Conservation (phyloP, 306 rosid genomes). For the Vicia faba region DNA sequence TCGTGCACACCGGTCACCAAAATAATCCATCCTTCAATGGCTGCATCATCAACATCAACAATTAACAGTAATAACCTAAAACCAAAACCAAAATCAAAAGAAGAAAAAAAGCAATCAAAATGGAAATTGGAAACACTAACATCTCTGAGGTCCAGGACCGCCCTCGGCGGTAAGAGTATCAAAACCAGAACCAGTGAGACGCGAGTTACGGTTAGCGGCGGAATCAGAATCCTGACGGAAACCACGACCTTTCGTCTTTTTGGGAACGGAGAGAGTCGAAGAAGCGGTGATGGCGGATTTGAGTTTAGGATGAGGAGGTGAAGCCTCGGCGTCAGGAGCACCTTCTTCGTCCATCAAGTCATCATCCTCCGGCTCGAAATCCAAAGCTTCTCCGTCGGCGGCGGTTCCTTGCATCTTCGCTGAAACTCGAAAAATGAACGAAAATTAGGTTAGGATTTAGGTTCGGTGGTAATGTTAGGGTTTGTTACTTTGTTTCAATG, state of each 20-base stretch:
- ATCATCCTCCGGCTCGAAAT: constrained; percentile 97
- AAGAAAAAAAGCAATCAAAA: background rate
- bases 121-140: constrained; percentile 41
- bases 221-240: constrained; percentile 80
- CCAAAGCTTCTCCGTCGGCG: constrained; percentile 93
- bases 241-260: constrained; percentile 94
- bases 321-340: constrained; percentile 71
- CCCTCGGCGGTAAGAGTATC: constrained; percentile 77
- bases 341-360: constrained; percentile 99
- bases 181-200: constrained; percentile 74
- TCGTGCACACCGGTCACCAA: constrained; percentile 95
- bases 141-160: constrained; percentile 92
- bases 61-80: background rate
- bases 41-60: constrained; percentile 40
- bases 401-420: constrained; percentile 59
- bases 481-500: too few species aligned
- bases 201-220: constrained; percentile 62
- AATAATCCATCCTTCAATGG: constrained; percentile 98
- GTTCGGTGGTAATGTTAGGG: background rate
- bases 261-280: constrained; percentile 54
- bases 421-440: background rate
- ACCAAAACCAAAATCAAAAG: constrained; percentile 35
- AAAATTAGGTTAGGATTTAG: background rate
- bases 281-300: constrained; percentile 89
- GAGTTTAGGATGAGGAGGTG: constrained; percentile 89